Evolutionary conservation across 23 red algal genomes (phyloP), one percentile per base, ranked within the genome.

Genomic region (Gracilaria vermiculophylla): DNA sequence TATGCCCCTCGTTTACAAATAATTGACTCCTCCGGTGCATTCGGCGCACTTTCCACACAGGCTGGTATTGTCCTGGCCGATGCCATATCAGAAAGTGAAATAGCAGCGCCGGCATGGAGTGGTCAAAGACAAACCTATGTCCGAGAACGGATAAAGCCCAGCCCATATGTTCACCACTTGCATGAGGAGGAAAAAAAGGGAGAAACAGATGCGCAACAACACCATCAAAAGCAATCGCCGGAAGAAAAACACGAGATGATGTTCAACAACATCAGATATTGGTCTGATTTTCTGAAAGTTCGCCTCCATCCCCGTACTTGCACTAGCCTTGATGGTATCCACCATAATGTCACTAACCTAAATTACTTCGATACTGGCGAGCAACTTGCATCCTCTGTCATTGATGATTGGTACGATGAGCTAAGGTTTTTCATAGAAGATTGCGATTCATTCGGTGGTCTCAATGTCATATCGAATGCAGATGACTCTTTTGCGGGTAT

Each of bases 401-500:
- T 91, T 11, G 87, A 91, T 47, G 87, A 91, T 19, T 53, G 44
- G 39, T 91, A 91, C 41, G 76, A 91, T 39, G 54, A 72, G 25
- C 51, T 91, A 25, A 52, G 87, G 1, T 91, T 67, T 52, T 91
- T 91, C 36, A 56, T 81, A 21, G 87, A 91, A 31, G 87, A 91
- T 10, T 91, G 87, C 47, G 87, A 91, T 47, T 72, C 58, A 11
- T 81, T 91, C 50, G 87, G 87, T 54, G 87, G 87, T 31, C 36
- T 91, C 14, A 53, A 11, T 43, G 28, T 91, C 9, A 70, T 69
- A 3, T n/a, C 56, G 36, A 81, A 91, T 44, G 74, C 76, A 23
- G 75, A 81, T 29, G 87, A 81, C 29, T 72, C 75, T 3, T 91
- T 76, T 81, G 87, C 87, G 8, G 87, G 86, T n/a, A 70, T 91